Percentiles rank a stretch among this genome's conserved stretches.
phyloP scores from a whole-genome alignment of 371 early-diverging fungal genomes.

The Lichtheimia corymbifera region DNA sequence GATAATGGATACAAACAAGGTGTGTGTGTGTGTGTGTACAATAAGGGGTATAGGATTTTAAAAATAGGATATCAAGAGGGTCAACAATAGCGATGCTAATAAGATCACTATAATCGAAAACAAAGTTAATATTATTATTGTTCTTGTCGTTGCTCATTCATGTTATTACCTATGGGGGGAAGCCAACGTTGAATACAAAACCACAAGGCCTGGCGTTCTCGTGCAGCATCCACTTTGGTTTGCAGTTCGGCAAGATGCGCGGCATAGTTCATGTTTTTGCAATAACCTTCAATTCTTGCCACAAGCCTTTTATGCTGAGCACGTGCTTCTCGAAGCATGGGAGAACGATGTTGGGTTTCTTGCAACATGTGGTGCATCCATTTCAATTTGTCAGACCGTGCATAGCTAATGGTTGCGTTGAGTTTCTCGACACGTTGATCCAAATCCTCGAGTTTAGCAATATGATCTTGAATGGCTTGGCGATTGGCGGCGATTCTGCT shows the following conservation, averaged over 20 bases:
- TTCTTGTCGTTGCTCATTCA: too few relatives aligned
- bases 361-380: slow-evolving; percentile 8
- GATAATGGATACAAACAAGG: too few relatives aligned
- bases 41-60: not conserved
- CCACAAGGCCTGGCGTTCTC: slow-evolving; percentile 16
- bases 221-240: slow-evolving; percentile 8
- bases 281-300: slow-evolving; percentile 16
- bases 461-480: slow-evolving; percentile 10
- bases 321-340: slow-evolving; percentile 12
- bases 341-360: slow-evolving; percentile 10
- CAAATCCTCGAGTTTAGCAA: slow-evolving; percentile 10
- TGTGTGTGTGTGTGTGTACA: too few relatives aligned
- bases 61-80: slow-evolving; percentile 1
- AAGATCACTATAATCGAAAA: not conserved
- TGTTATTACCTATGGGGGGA: slow-evolving; percentile 9
- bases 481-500: slow-evolving; percentile 11
- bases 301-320: slow-evolving; percentile 12
- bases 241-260: slow-evolving; percentile 9
- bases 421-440: slow-evolving; percentile 16
- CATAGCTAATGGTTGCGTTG: slow-evolving; percentile 8
- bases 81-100: too few relatives aligned
- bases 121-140: too few relatives aligned
- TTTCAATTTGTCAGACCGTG: slow-evolving; percentile 13
- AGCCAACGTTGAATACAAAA: slow-evolving; percentile 12
- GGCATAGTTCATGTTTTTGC: slow-evolving; percentile 14